Base-by-base conservation (phyloP, 495 filamentous ascomycete genomes). In the Articulospora tetracladia region DNA sequence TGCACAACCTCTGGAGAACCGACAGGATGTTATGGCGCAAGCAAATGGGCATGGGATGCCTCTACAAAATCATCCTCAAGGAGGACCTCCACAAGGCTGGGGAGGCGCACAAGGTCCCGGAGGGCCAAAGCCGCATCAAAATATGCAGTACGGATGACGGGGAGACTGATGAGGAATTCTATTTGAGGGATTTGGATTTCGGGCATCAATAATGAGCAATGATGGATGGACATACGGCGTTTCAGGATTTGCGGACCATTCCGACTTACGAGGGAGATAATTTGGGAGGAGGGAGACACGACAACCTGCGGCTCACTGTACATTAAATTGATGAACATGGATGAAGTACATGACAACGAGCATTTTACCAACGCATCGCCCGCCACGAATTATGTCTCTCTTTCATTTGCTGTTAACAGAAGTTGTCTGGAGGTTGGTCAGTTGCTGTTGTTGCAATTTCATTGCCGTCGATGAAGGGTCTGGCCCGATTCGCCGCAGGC, bases 1-100 rank as follows among this genome's bases (percentile, higher is more conserved):
- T 52, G 69, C 74, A n/a, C 78, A 83, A 60, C 81, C 81, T 6
- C 72, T 83, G 53, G 69, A 76, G 58, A 74, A 81, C 66, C 69
- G 80, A 36, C 77, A 72, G 26, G 80, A 83, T 53, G 77, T 82
- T 2, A 69, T 77, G 57, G 72, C 69, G 41, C 74, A 77, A 52
- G 54, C 62, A 69, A 72, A 66, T 22, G 68, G 74, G 10, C 67
- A 59, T 17, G 70, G 69, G 19, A 70, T 80, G 60, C 77, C 73
- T 12, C 70, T 80, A 68, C 78, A 79, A 48, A 28, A 59, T 32
- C 72, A 72, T n/a, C 74, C 73, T 53, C 64, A 61, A 44, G 39
- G 39, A 44, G 64, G 61, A 6, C 53, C 53, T 13, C 57, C 51
- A 3, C 58, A 36, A 20, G 67, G 65, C 15, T 67, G 65, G 61